Conservation (phyloP, 1,284 basidiomycete genomes). For the Schizopora paradoxa region DNA sequence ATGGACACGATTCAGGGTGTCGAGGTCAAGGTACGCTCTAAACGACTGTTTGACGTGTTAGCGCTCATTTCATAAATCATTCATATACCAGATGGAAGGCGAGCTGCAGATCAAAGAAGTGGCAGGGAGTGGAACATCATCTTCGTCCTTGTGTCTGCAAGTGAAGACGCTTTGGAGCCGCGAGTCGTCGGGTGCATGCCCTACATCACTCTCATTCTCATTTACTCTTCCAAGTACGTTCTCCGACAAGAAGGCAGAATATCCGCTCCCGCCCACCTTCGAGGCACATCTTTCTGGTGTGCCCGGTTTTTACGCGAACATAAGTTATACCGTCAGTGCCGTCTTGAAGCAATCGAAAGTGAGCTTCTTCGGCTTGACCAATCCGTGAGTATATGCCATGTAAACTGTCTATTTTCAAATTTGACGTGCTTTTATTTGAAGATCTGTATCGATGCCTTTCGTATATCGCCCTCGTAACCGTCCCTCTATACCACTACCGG, state of each 20-base stretch:
- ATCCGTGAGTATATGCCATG: constrained; percentile 6
- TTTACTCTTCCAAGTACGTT: constrained; percentile 55
- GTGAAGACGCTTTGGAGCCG: constrained; percentile 53
- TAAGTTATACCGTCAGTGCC: constrained; percentile 52
- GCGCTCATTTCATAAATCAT: not conserved
- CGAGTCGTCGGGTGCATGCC: constrained; percentile 41
- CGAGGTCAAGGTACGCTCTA: constrained; percentile 51
- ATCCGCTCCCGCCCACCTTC: constrained; percentile 53
- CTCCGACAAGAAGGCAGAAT: constrained; percentile 45
- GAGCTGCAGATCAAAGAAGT: constrained; percentile 47
- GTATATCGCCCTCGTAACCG: constrained; percentile 62
- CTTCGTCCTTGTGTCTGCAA: constrained; percentile 46
- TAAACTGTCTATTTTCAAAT: not conserved
- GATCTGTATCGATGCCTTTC: constrained; percentile 55
- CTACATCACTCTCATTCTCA: constrained; percentile 46
- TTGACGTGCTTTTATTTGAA: constrained; percentile 22
- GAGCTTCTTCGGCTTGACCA: constrained; percentile 3
- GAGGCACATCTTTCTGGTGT: constrained; percentile 55
- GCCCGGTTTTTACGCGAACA: constrained; percentile 58
- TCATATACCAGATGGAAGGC: constrained; percentile 17
- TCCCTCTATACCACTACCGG: constrained; percentile 49
- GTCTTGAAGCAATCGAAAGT: constrained; percentile 39
- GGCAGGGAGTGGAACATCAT: constrained; percentile 54
- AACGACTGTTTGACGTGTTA: not conserved
- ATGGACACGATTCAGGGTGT: constrained; percentile 51